These are phyloP conservation scores for Chenopodium album DNA, from an alignment of 148 eudicot species.

Conservation along the genomic window DNA sequence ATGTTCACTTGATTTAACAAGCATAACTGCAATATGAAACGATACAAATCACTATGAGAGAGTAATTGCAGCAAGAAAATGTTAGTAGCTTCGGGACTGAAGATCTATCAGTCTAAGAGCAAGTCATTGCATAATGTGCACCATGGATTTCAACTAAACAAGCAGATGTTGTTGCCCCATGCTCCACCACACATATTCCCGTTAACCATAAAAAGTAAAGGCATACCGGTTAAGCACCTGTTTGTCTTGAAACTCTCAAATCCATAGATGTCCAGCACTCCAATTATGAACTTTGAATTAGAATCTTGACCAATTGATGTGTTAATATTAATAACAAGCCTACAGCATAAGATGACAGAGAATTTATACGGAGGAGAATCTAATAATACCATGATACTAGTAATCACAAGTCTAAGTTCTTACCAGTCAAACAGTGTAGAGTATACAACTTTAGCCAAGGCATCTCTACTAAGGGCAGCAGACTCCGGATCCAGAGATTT, in stretches of 20 bases:
- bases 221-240: slow-evolving; percentile 80
- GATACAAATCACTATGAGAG: background rate
- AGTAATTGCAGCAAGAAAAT: background rate
- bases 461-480: slow-evolving; percentile 85
- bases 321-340: slow-evolving; percentile 92
- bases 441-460: slow-evolving; percentile 89
- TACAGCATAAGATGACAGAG: slow-evolving; percentile 26
- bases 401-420: slow-evolving; percentile 25
- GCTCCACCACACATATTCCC: slow-evolving; percentile 11
- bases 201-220: slow-evolving; percentile 38
- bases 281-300: slow-evolving; percentile 70
- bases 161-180: background rate
- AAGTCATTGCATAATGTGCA: background rate
- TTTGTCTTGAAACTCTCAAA: slow-evolving; percentile 99
- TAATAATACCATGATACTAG: background rate
- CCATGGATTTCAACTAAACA: background rate
- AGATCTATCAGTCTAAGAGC: background rate
- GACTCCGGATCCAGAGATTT: slow-evolving; percentile 83
- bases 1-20: background rate
- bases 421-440: slow-evolving; percentile 92
- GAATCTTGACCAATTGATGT: slow-evolving; percentile 92
- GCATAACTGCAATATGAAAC: background rate
- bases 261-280: slow-evolving; percentile 96
- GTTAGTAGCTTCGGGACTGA: background rate
- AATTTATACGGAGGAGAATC: background rate